Base-by-base conservation (phyloP, 2,329 filamentous ascomycete genomes). In the Arthrobotrys sphaeroides region DNA sequence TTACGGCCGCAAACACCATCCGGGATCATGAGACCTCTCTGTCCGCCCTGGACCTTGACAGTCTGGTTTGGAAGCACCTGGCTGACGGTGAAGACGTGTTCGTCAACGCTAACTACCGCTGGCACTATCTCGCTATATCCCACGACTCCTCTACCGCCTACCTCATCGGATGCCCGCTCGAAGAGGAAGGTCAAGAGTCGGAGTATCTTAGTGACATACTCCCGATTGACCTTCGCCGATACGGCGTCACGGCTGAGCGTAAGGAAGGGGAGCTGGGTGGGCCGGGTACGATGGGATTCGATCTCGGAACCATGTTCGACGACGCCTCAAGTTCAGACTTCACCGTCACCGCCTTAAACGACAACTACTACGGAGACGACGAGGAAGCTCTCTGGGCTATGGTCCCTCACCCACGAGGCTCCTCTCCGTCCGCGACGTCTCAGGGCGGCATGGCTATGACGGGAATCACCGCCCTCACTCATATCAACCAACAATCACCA, bases 61-160 rank as follows among this genome's bases (percentile, higher is more conserved):
- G 91, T 0, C 84, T 98, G 57, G 90, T 94, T 53, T 99, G 95
- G 95, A 93, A 97, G 82, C 96, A 94, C 81, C 86, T 99, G 16
- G 95, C 94, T 0, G 94, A 97, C 80, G 95, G 95, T 2, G 91
- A 92, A 57, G 95, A 99, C 81, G 90, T 99, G 33, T 99, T 97
- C 83, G 78, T 79, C 16, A 91, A 91, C 79, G 85, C 89, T 0
- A 92, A 91, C n/a, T 98, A 95, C 82, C 89, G 94, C 73, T 99
- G 95, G 95, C 94, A 98, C 82, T 99, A 99, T 81, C 98, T 95
- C 82, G 96, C 93, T 2, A 91, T 97, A 83, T 96, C 97, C 81
- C 90, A 95, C 75, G 92, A 96, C 79, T 94, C 94, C 4, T 97
- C 95, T 5, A 97, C 96, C 81, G 95, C 93, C 5, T 99, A 95